Evolutionary conservation across 495 filamentous ascomycete species (phyloP), one percentile per base, ranked within the genome.

Genomic region (Choiromyces venosus): DNA sequence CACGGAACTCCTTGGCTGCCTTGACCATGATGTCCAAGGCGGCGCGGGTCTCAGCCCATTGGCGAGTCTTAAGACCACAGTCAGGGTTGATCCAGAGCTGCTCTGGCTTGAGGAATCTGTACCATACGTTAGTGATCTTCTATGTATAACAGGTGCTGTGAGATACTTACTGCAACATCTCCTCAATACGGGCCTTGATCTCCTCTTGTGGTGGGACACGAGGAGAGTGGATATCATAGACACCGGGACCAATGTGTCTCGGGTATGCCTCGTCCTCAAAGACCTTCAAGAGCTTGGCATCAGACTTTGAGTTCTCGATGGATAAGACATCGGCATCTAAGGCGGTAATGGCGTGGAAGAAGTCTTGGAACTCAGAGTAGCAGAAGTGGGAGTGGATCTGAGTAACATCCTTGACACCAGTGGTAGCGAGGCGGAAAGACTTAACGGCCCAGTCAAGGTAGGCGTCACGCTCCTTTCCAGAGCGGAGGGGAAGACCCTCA

Each of bases 301-400:
- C 95, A 75, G 92, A 96, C 91, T 98, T 98, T 89, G 91, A 94
- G 92, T 98, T 98, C 90, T 99, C 95, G 81, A 99, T 99, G 82
- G 90, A 93, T 78, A 99, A 90, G 71, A 99, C 95, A 87, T 99
- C 95, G 78, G 95, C 93, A 83, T 99, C 95, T 72, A 99, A 88
- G 61, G 96, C 96, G 74, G 96, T 93, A 78, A 99, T 99, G 85
- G 95, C 94, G 84, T 98, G 92, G 92, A 99, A 99, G 89, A 99
- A 99, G 88, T 99, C 95, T 86, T 99, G 95, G 92, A 99, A 99
- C 87, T 99, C 95, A 65, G 93, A 97, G 90, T 99, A 99, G 85
- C 95, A 99, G 93, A 99, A 99, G 87, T 99, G 95, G 68, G 93
- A 97, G 89, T 99, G 95, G 85, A 99, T 96, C 87, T 99, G 95